Conservation (phyloP, 768 basidiomycete species). For the Leccinum rimulosum region DNA sequence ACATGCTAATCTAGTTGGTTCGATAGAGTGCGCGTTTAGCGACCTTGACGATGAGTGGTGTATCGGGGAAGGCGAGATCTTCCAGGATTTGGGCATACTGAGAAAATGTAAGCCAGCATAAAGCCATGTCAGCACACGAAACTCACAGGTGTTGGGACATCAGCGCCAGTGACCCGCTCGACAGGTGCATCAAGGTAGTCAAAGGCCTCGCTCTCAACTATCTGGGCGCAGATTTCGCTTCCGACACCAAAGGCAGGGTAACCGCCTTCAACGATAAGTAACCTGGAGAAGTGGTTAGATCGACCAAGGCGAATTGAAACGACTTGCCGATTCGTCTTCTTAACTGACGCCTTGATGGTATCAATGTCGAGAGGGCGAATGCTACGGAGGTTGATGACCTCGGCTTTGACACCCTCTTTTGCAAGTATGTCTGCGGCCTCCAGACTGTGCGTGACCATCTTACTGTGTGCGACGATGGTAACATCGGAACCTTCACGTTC, state of each 20-base stretch:
- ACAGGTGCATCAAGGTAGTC: conserved; percentile 98
- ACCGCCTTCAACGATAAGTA: conserved; percentile 95
- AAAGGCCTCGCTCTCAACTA: conserved; percentile 95
- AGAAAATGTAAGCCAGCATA: conserved; percentile 10
- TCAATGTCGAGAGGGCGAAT: conserved; percentile 98
- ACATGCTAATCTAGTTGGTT: conserved; percentile 73
- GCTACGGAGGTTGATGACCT: conserved; percentile 94
- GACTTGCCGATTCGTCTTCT: conserved; percentile 93
- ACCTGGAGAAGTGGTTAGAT: conserved; percentile 40
- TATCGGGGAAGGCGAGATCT: conserved; percentile 90
- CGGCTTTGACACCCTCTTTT: conserved; percentile 96
- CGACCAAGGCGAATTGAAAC: background rate
- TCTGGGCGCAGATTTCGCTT: conserved; percentile 97
- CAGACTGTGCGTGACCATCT: conserved; percentile 93
- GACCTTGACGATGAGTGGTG: conserved; percentile 87
- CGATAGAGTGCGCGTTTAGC: conserved; percentile 91
- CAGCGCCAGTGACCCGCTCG: conserved; percentile 96
- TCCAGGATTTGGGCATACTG: conserved; percentile 93
- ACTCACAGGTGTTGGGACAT: conserved; percentile 93
- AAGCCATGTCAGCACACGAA: conserved; percentile 5
- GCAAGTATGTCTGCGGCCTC: conserved; percentile 92
- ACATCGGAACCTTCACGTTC: conserved; percentile 91
- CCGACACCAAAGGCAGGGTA: conserved; percentile 99
- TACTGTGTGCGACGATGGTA: conserved; percentile 96
- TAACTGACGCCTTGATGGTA: conserved; percentile 94